These are phyloP conservation scores for Urochloa ruziziensis DNA, from an alignment of 176 grass and related monocot genomes.

Conservation along the genomic window DNA sequence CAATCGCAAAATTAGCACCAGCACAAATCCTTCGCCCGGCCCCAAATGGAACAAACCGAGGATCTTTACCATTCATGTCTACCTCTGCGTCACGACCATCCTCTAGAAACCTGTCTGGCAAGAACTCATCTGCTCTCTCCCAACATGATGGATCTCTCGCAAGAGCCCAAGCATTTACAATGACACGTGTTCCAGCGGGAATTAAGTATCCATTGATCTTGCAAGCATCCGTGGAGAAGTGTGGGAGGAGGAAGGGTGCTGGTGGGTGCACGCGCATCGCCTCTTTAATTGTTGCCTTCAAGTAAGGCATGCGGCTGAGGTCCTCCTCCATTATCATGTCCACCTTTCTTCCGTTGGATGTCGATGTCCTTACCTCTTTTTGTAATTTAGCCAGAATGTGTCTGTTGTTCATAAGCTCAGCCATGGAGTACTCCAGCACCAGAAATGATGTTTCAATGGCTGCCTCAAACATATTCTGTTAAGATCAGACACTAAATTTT, in stretches of 20 bases:
- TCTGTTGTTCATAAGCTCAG: conserved; percentile 26
- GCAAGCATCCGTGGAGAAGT: neutral
- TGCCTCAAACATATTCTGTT: conserved; percentile 48
- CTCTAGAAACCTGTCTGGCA: neutral
- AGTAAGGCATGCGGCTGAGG: no score
- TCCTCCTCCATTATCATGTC: conserved; percentile 30
- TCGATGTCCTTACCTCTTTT: conserved; percentile 1
- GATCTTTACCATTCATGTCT: neutral
- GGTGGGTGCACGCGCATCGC: neutral
- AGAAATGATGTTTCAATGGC: conserved; percentile 39
- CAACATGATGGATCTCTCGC: neutral
- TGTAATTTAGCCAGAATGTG: conserved; percentile 35
- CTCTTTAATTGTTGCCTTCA: neutral
- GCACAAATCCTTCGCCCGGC: neutral
- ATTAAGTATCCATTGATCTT: neutral
- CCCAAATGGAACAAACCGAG: neutral
- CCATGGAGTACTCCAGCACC: conserved; percentile 37
- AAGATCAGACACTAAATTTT: no score
- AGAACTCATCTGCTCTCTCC: neutral
- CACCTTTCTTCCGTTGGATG: neutral
- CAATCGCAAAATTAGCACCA: neutral
- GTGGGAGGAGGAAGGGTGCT: neutral
- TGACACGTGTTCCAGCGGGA: neutral
- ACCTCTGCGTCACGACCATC: neutral
- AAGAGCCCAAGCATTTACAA: neutral